phyloP scores from a whole-genome alignment of 1,139 yeast genomes.

The Suzukiozyma palmioleophila region DNA sequence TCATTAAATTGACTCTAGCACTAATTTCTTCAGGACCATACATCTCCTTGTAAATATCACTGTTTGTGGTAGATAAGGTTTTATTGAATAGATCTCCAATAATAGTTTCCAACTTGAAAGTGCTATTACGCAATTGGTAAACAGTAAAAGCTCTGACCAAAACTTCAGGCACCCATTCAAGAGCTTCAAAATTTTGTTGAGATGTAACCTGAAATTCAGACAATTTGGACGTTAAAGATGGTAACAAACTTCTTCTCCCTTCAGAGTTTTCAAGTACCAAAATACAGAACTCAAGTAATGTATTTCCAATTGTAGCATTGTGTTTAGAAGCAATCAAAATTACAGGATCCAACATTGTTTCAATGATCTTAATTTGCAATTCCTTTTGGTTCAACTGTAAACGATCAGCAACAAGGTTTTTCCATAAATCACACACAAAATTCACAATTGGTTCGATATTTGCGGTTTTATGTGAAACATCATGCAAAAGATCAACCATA shows the following conservation, averaged over 20 bases:
- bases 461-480: conserved; percentile 7
- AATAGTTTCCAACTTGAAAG: conserved; percentile 57
- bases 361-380: conserved; percentile 55
- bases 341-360: conserved; percentile 29
- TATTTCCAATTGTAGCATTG: conserved; percentile 18
- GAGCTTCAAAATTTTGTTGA: conserved; percentile 29
- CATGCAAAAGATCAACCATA: conserved; percentile 16
- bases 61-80: conserved; percentile 18
- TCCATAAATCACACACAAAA: conserved; percentile 50
- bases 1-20: conserved; percentile 47
- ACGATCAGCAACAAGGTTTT: conserved; percentile 52
- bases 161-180: conserved; percentile 53
- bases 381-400: conserved; percentile 62
- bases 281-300: conserved; percentile 33
- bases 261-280: conserved; percentile 48
- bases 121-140: conserved; percentile 51
- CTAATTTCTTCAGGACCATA: conserved; percentile 63
- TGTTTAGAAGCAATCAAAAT: conserved; percentile 18
- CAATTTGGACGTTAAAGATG: conserved; percentile 47
- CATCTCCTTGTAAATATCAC: conserved; percentile 40
- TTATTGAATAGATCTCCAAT: conserved; percentile 49
- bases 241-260: conserved; percentile 68
- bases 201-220: conserved; percentile 34
- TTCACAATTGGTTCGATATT: conserved; percentile 18
- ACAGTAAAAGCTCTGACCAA: conserved; percentile 44